Evolutionary conservation across 805 yeast species (phyloP), one percentile per base, ranked within the genome.

Genomic region (Metschnikowia continentalis): DNA sequence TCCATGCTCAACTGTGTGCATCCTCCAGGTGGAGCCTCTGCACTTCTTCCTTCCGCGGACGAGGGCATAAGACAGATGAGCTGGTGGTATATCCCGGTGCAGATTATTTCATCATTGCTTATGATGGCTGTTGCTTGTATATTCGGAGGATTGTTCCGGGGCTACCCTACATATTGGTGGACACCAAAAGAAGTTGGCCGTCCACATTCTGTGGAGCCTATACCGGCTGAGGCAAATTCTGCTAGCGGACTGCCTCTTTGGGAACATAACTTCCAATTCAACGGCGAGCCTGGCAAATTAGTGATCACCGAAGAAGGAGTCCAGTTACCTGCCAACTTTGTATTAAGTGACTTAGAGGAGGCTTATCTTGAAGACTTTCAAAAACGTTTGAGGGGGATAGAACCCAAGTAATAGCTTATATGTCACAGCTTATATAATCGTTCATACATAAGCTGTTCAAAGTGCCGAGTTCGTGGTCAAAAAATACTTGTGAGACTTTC

Each of bases 11-110:
- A 81, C 54, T 77, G 83, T 51, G 78, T 82, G 1, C 89, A 84
- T 61, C 90, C 90, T 0, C 90, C 90, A 0, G 83, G 84, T 1
- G 90, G 90, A 2, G 88, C 89, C 1, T 76, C 84, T 8, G 88
- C 89, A 0, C 60, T 84, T 35, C 64, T 84, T 7, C 86, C 88
- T 0, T 65, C 75, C 1, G 59, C 78, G 0, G 84, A 81, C 47
- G 76, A 61, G 0, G 55, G 59, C 6, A 68, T 82, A 3, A 62
- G 80, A 11, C 55, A 46, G 3, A 70, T 83, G 76, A 78, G 88
- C 45, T 84, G 89, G 90, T 80, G 84, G 80, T 83, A 77, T 57
- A 58, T 84, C 30, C 84, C 86, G 0, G 74, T 69, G 0, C 84
- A 82, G 48, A 48, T 84, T 3, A 68, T 82, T 0, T 72, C 80